These are phyloP conservation scores for Calophaca sinica DNA, from an alignment of 306 rosid genomes.

Conservation along the genomic window DNA sequence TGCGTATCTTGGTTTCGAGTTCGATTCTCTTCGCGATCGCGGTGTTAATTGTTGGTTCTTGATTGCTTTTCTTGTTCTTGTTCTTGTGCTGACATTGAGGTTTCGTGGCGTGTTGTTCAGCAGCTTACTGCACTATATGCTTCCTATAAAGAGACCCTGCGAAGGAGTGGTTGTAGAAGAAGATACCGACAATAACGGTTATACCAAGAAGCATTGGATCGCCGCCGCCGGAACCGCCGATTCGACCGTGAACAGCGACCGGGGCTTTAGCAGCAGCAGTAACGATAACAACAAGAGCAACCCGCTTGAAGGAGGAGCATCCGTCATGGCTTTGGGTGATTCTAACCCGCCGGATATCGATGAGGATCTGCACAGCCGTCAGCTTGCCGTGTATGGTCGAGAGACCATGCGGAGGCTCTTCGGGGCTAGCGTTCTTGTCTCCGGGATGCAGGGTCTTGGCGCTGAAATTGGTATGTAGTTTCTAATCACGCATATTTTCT, in stretches of 20 bases:
- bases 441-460: conserved; percentile 96
- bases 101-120: conserved; percentile 62
- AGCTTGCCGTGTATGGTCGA: conserved; percentile 95
- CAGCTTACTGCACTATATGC: conserved; percentile 91
- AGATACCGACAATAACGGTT: conserved; percentile 38
- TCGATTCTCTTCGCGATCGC: conserved; percentile 12
- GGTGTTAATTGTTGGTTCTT: conserved; percentile 19
- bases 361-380: conserved; percentile 98
- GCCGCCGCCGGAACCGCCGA: conserved; percentile 52
- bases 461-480: conserved; percentile 81
- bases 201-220: conserved; percentile 70
- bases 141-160: conserved; percentile 88
- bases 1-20: conserved; percentile 17
- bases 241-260: conserved; percentile 57
- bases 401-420: conserved; percentile 93
- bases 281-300: conserved; percentile 39
- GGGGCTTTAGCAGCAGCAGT: conserved; percentile 37
- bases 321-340: conserved; percentile 69
- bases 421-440: conserved; percentile 77
- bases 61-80: conserved; percentile 45
- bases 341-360: conserved; percentile 69
- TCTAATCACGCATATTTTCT: neutral
- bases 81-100: conserved; percentile 50
- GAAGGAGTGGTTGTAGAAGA: conserved; percentile 77
- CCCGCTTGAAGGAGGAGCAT: neutral